Percentiles rank a stretch among this genome's conserved stretches.
Evolutionary conservation across 2,329 filamentous ascomycete species (phyloP).

Genomic region (Talaromyces piceae): DNA sequence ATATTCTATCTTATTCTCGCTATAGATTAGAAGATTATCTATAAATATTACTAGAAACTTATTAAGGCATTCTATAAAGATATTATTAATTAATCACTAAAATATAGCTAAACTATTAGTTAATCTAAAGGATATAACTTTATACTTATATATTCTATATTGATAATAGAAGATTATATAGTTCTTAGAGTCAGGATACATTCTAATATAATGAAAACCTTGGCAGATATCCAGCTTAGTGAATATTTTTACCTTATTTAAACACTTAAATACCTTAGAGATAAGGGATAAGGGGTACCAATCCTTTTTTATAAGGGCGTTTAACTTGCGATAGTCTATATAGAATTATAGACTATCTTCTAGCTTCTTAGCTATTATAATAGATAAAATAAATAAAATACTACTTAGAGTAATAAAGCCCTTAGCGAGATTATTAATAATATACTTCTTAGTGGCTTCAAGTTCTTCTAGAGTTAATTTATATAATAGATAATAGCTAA

Average conservation of each 20-base stretch:
- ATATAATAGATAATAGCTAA: not conserved
- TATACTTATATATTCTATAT: not conserved
- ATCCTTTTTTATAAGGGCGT: not conserved
- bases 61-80: conserved; percentile 5
- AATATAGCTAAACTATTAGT: conserved; percentile 17
- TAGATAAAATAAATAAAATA: conserved; percentile 7
- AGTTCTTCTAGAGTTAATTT: not conserved
- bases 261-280: not conserved
- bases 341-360: conserved; percentile 3
- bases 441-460: not conserved
- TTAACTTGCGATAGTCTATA: not conserved
- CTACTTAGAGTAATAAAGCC: conserved; percentile 5
- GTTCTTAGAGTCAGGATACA: not conserved
- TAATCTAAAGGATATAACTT: not conserved
- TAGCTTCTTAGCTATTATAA: conserved; percentile 11
- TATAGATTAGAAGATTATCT: conserved; percentile 5
- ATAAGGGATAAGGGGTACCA: not conserved
- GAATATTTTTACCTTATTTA: not conserved
- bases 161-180: not conserved
- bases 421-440: conserved; percentile 1
- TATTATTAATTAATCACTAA: conserved; percentile 11
- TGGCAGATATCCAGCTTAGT: not conserved
- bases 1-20: not conserved
- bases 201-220: not conserved
- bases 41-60: conserved; percentile 9